Evolutionary conservation across 768 basidiomycete species (phyloP).

Genomic region (Boletus vinaceobasis): DNA sequence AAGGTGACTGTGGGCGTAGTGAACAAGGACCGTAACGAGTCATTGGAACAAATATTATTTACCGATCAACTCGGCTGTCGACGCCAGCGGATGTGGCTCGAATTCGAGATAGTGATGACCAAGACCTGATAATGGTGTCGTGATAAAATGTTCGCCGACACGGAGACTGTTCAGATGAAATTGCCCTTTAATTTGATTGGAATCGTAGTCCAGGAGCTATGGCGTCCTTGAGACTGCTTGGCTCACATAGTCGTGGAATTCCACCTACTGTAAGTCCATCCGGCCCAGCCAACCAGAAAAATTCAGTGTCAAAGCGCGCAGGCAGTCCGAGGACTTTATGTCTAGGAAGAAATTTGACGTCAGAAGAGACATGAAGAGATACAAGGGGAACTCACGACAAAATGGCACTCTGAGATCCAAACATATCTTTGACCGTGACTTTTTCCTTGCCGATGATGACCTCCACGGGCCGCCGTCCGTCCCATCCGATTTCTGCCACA

Average conservation of each 20-base stretch:
- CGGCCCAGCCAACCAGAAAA: conserved; percentile 56
- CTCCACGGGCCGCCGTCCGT: conserved; percentile 47
- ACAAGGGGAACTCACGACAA: conserved; percentile 44
- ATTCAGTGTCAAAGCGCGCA: conserved; percentile 60
- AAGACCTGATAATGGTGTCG: conserved; percentile 49
- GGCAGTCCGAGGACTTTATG: conserved; percentile 59
- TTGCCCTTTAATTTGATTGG: conserved; percentile 46
- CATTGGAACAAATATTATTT: not conserved
- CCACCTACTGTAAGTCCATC: conserved; percentile 49
- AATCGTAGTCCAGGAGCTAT: conserved; percentile 53
- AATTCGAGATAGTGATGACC: conserved; percentile 62
- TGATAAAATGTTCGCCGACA: conserved; percentile 42
- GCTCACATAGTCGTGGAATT: not conserved
- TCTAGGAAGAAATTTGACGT: conserved; percentile 28
- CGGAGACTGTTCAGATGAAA: conserved; percentile 51
- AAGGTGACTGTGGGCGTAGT: conserved; percentile 46
- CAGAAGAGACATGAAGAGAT: not conserved
- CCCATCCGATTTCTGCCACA: conserved; percentile 52
- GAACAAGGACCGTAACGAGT: conserved; percentile 3
- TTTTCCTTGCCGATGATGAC: conserved; percentile 50
- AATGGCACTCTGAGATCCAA: conserved; percentile 52
- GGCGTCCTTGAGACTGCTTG: conserved; percentile 1
- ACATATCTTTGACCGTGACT: conserved; percentile 51
- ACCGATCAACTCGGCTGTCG: conserved; percentile 55
- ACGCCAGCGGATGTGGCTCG: conserved; percentile 43